Evolutionary conservation across 2,329 filamentous ascomycete species (phyloP), one percentile per base, ranked within the genome.

Genomic region (Colletotrichum plurivorum): DNA sequence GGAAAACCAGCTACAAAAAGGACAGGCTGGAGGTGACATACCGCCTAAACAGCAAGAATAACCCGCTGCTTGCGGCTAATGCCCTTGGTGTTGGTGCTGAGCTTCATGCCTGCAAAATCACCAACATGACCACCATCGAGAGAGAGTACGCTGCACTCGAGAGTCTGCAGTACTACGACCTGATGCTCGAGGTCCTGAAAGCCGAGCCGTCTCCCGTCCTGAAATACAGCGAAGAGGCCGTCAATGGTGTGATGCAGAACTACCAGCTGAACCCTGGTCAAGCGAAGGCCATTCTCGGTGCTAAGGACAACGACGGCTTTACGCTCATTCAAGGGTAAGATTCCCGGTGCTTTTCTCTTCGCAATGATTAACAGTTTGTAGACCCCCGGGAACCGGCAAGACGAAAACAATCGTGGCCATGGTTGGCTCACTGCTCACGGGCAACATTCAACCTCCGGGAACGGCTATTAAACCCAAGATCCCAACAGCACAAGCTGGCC

Each of bases 381-480:
- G 94, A 63, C 96, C 96, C 58, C 96, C 96, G 1, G 96, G 96
- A 79, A 98, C 96, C 4, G 96, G 95, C 76, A 99, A 99, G 83
- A 99, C 96, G 0, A 99, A 99, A 79, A 99, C 96, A 0, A 99
- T 99, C 70, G 89, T 97, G 64, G 96, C 95, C 39, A 97, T 99
- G 85, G 95, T 98, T 25, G 96, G 96, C 43, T 93, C 94, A 45
- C 84, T 99, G 16, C 80, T 97, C 52, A 93, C 90, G 6, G 87
- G 88, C 46, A 84, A 79, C 74, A 57, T 85, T 89, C 76, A 74
- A 3, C 69, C 73, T 75, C n/a, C 80, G 71, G 13, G 81, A 80
- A 68, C 79, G 78, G 73, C 77, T 75, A 69, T 80, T 74, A 65
- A 69, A 72, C 5, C 72, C 76, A 62, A 74, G 74, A 49, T 72